These are phyloP conservation scores for Claviceps monticola DNA, from an alignment of 2,329 filamentous ascomycete species.

Conservation along the genomic window DNA sequence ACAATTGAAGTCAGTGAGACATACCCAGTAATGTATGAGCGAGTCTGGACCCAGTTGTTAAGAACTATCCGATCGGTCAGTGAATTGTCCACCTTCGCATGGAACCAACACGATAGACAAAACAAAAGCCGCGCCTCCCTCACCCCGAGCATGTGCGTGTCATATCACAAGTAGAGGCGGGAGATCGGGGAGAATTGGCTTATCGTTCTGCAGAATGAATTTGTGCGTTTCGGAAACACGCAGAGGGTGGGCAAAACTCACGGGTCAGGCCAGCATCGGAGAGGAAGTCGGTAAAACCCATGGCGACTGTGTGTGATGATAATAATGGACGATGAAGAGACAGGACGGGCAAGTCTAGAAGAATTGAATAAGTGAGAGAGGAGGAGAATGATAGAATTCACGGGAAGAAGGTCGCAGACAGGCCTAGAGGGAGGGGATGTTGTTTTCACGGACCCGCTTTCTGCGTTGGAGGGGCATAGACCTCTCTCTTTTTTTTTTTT, in stretches of 20 bases:
- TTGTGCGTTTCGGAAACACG: neutral
- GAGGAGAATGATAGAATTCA: neutral
- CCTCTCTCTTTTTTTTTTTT: slow-evolving; percentile 1
- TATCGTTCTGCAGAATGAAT: neutral
- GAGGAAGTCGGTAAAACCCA: slow-evolving; percentile 55
- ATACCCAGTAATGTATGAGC: slow-evolving; percentile 71
- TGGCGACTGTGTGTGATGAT: slow-evolving; percentile 20
- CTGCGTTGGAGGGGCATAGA: slow-evolving; percentile 4
- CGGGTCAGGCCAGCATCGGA: slow-evolving; percentile 42
- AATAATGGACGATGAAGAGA: neutral
- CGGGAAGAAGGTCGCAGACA: neutral
- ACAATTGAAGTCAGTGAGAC: slow-evolving; percentile 15
- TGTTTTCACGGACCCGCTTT: slow-evolving; percentile 5
- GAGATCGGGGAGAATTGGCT: no score
- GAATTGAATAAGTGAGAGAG: neutral
- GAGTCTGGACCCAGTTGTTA: slow-evolving; percentile 55
- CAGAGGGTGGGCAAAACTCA: slow-evolving; percentile 7
- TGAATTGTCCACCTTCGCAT: neutral
- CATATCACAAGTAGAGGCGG: no score
- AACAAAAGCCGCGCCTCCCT: neutral
- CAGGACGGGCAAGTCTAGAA: neutral
- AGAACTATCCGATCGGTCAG: slow-evolving; percentile 33
- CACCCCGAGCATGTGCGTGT: no score
- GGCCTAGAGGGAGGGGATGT: slow-evolving; percentile 1
- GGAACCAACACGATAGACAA: neutral